Conservation (phyloP, 306 rosid genomes). For the Calophaca sinica region DNA sequence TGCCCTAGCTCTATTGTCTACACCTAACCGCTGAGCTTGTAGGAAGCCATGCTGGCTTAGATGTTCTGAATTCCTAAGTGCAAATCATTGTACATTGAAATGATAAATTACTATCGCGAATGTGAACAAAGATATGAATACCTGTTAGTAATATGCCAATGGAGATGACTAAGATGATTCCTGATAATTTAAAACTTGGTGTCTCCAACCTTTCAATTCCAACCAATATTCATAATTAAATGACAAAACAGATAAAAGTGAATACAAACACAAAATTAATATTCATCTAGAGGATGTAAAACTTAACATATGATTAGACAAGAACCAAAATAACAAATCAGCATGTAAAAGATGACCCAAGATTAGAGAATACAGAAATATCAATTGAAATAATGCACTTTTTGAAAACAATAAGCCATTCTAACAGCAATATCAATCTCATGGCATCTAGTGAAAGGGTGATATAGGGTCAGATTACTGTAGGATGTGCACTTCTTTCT, state of each 20-base stretch:
- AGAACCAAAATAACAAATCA: not conserved
- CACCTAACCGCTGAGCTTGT: not conserved
- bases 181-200: conserved; percentile 83
- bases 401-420: conserved; percentile 11
- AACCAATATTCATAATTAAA: conserved; percentile 48
- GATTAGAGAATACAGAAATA: conserved; percentile 27
- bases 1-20: not conserved
- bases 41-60: not conserved
- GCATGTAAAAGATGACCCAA: conserved; percentile 20
- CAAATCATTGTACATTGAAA: conserved; percentile 39
- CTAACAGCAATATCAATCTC: conserved; percentile 27
- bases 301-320: not conserved
- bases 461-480: not conserved
- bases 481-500: conserved; percentile 15
- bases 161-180: conserved; percentile 84
- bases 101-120: conserved; percentile 13
- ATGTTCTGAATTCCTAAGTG: conserved; percentile 26
- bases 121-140: conserved; percentile 39
- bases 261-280: conserved; percentile 5
- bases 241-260: conserved; percentile 35
- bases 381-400: conserved; percentile 15
- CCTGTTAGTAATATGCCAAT: conserved; percentile 93
- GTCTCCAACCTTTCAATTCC: conserved; percentile 88
- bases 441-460: conserved; percentile 20
- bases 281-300: conserved; percentile 23